A percentile compares a stretch with the other conserved stretches of the same genome.
Conservation (phyloP, 129 eudicot genomes). For the Helianthus tuberosus region DNA sequence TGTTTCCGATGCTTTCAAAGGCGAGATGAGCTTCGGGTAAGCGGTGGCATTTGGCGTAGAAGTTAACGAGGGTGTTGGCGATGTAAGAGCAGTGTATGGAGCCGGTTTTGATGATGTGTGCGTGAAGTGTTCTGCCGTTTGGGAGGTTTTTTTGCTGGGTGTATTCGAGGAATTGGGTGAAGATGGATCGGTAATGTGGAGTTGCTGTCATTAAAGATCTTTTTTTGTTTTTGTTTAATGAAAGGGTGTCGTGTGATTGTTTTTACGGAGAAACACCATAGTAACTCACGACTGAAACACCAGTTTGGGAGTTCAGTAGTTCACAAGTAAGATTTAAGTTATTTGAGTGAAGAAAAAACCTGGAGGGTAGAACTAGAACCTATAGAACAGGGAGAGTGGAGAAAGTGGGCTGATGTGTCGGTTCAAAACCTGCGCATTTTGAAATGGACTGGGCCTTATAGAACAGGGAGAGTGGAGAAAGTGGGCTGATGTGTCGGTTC, state of each 20-base stretch:
- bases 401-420: no score
- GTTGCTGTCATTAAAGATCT: constrained; percentile 42
- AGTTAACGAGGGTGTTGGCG: constrained; percentile 64
- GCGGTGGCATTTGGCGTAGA: constrained; percentile 77
- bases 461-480: no score
- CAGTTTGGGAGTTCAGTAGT: background rate
- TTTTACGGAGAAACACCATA: constrained; percentile 11
- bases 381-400: no score
- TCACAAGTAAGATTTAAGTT: no score
- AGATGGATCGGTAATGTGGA: constrained; percentile 41
- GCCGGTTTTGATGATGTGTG: constrained; percentile 69
- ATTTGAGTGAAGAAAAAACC: no score
- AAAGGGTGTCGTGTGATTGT: background rate
- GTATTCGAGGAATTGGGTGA: constrained; percentile 51
- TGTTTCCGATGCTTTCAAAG: constrained; percentile 50
- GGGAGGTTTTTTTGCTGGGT: constrained; percentile 56
- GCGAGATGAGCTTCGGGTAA: constrained; percentile 58
- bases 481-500: no score
- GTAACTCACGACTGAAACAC: constrained; percentile 8
- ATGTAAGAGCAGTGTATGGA: constrained; percentile 46
- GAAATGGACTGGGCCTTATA: no score
- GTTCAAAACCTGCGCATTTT: no score
- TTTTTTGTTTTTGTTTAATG: background rate
- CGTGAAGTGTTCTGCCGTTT: constrained; percentile 56
- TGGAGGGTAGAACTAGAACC: no score